Percentiles rank a stretch among this genome's conserved stretches.
These are phyloP conservation scores for Tricladium varicosporioides DNA, from an alignment of 2,329 filamentous ascomycete species.

Conservation along the genomic window DNA sequence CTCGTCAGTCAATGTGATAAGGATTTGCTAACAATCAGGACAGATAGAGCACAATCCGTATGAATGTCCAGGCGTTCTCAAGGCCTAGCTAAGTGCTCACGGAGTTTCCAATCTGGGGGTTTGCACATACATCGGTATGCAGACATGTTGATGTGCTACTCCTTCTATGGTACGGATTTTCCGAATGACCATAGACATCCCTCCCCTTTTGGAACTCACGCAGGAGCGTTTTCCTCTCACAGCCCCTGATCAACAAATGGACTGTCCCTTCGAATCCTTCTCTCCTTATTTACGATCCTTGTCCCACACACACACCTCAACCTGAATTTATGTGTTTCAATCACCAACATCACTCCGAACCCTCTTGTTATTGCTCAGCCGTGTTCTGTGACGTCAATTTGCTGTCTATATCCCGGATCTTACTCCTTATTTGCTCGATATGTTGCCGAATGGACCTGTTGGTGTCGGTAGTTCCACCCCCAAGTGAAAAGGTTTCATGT, in stretches of 20 bases:
- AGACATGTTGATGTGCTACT: no score
- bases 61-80: neutral
- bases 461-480: neutral
- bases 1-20: neutral
- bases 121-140: no score
- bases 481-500: slow-evolving; percentile 3
- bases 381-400: neutral
- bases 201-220: no score
- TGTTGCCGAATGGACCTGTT: neutral
- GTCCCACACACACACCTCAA: no score
- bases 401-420: neutral
- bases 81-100: no score
- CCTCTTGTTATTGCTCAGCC: neutral
- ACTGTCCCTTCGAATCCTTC: no score
- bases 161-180: no score
- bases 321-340: neutral
- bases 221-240: no score
- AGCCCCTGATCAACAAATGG: no score
- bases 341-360: neutral
- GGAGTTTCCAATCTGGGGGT: no score
- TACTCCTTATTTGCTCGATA: neutral
- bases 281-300: no score
- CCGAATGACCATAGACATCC: no score
- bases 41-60: neutral
- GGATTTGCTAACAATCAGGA: neutral